Evolutionary conservation across 2,329 filamentous ascomycete genomes (phyloP).

Genomic region (Calonectria pauciramosa): DNA sequence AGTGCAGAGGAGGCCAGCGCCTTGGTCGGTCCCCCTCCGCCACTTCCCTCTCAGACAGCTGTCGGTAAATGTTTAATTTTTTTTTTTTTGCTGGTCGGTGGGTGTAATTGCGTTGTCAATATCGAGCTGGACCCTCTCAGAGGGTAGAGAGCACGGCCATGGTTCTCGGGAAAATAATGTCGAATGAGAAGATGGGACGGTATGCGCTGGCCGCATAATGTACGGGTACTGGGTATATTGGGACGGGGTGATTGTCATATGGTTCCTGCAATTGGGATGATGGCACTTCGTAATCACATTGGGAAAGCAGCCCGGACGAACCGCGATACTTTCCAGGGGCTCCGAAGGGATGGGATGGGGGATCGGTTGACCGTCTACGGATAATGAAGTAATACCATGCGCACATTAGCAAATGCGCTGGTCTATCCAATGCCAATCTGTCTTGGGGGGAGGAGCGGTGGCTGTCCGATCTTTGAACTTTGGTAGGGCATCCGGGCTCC

Average conservation of each 20-base stretch:
- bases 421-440: not conserved
- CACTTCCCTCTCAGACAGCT: slow-evolving; percentile 8
- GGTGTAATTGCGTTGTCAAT: not conserved
- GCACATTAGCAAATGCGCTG: not conserved
- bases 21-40: slow-evolving; percentile 17
- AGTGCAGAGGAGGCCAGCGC: slow-evolving; percentile 21
- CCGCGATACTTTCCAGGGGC: slow-evolving; percentile 17
- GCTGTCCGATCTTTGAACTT: not conserved
- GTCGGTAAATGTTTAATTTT: not conserved
- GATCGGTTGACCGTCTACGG: not conserved
- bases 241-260: not conserved
- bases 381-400: not conserved
- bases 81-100: not conserved
- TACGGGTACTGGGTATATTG: slow-evolving; percentile 9
- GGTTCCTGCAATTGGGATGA: slow-evolving; percentile 11
- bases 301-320: not conserved
- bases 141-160: slow-evolving; percentile 3
- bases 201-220: not conserved
- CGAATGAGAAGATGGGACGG: slow-evolving; percentile 6
- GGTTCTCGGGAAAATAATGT: not conserved
- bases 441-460: slow-evolving; percentile 1
- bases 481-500: not conserved
- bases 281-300: slow-evolving; percentile 10
- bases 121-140: not conserved
- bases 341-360: not conserved